These are phyloP conservation scores for Tricladium varicosporioides DNA, from an alignment of 2,329 filamentous ascomycete genomes.

Conservation along the genomic window DNA sequence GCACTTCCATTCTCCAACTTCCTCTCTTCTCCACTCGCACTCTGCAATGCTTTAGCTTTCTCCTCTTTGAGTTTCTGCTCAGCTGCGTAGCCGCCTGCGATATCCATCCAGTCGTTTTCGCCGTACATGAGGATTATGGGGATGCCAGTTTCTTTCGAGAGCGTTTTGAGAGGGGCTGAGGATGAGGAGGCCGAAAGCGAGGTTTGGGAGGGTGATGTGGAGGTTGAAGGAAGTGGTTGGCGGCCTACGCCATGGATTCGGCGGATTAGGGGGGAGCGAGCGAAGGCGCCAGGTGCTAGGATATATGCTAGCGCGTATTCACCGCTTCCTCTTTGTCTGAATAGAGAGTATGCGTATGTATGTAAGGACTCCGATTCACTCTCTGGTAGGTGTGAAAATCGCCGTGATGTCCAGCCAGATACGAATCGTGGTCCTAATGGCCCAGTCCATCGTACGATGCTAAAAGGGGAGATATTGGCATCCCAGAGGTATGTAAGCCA, in stretches of 20 bases:
- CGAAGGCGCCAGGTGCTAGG: constrained; percentile 89
- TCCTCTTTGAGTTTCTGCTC: constrained; percentile 75
- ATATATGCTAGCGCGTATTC: constrained; percentile 94
- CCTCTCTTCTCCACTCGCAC: constrained; percentile 66
- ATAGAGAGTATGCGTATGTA: constrained; percentile 91
- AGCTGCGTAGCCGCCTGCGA: constrained; percentile 77
- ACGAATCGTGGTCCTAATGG: constrained; percentile 89
- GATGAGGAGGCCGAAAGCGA: constrained; percentile 7
- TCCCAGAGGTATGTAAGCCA: constrained; percentile 97
- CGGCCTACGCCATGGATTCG: constrained; percentile 84
- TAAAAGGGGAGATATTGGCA: constrained; percentile 93
- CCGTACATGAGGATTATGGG: constrained; percentile 95
- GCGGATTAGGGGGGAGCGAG: constrained; percentile 81
- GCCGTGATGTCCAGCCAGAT: constrained; percentile 89
- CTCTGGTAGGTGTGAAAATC: constrained; percentile 83
- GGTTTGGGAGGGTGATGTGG: not conserved
- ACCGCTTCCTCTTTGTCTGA: constrained; percentile 86
- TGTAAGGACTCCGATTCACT: constrained; percentile 83
- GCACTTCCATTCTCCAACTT: constrained; percentile 73
- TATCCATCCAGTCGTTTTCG: constrained; percentile 98
- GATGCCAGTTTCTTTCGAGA: constrained; percentile 55
- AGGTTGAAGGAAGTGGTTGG: constrained; percentile 45
- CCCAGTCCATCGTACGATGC: constrained; percentile 80
- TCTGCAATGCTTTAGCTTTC: constrained; percentile 55
- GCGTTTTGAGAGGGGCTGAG: not conserved